Percentiles rank a stretch among this genome's conserved stretches.
Evolutionary conservation across 108 stramenopile genomes (phyloP).

Genomic region (Aurantiochytrium sp.): DNA sequence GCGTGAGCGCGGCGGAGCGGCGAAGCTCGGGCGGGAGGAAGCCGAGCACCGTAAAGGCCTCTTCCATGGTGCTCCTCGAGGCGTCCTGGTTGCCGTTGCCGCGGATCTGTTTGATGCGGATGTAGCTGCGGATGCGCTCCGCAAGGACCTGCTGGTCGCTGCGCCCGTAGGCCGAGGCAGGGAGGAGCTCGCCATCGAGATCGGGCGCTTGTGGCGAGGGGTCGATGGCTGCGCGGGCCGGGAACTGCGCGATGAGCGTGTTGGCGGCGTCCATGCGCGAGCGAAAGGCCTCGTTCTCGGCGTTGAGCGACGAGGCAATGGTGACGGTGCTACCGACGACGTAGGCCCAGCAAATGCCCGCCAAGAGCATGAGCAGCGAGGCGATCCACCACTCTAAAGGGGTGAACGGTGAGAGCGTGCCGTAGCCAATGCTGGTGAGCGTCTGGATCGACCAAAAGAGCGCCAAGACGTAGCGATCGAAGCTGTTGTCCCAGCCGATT

Average conservation of each 20-base stretch:
- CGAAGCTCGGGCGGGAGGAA: neutral
- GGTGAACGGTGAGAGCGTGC: slow-evolving; percentile 47
- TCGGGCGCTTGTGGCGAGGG: too few relatives aligned
- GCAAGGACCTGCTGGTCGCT: neutral
- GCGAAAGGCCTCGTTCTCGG: neutral
- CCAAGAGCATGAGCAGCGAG: slow-evolving; percentile 39
- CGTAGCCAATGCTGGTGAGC: slow-evolving; percentile 54
- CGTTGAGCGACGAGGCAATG: slow-evolving; percentile 28
- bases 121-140: neutral
- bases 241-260: neutral
- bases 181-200: too few relatives aligned
- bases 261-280: slow-evolving; percentile 1
- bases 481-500: slow-evolving; percentile 43
- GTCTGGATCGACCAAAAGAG: slow-evolving; percentile 57
- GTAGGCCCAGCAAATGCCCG: slow-evolving; percentile 54
- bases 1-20: neutral
- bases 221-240: neutral
- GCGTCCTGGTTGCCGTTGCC: neutral
- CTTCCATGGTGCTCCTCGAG: neutral
- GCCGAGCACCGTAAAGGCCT: neutral
- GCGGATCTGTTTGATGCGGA: neutral
- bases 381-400: slow-evolving; percentile 38
- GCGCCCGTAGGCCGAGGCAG: too few relatives aligned
- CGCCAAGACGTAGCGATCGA: slow-evolving; percentile 50
- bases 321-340: slow-evolving; percentile 47